These are phyloP conservation scores for Exophiala xenobiotica DNA, from an alignment of 2,329 filamentous ascomycete genomes.

Conservation along the genomic window DNA sequence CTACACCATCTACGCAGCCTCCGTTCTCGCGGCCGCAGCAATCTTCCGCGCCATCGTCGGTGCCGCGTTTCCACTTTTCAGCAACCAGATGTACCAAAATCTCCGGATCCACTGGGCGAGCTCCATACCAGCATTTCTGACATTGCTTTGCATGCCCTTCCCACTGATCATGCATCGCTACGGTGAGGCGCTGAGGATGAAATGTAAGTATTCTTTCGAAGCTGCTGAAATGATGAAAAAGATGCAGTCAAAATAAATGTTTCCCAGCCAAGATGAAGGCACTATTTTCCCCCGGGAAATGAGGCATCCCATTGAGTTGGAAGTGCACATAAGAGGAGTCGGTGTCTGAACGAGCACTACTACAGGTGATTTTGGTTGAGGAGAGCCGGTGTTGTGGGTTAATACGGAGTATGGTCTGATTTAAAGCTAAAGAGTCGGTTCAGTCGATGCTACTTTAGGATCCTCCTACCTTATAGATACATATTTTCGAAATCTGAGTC, in stretches of 20 bases:
- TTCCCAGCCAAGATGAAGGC: neutral
- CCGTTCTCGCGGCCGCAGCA: conserved; percentile 72
- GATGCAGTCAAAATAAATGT: neutral
- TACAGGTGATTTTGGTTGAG: neutral
- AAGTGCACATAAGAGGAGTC: neutral
- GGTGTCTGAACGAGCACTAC: neutral
- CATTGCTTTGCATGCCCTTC: conserved; percentile 68
- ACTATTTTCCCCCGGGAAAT: neutral
- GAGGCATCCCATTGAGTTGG: neutral
- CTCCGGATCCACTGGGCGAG: conserved; percentile 75
- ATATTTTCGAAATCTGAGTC: neutral
- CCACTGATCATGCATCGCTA: conserved; percentile 75
- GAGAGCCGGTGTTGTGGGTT: neutral
- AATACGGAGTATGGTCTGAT: neutral
- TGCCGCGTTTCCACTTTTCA: conserved; percentile 77
- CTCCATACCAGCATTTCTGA: conserved; percentile 70
- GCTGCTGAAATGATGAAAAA: neutral
- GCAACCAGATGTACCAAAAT: conserved; percentile 46
- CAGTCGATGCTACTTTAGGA: neutral
- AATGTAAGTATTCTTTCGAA: conserved; percentile 45
- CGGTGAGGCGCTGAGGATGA: conserved; percentile 61
- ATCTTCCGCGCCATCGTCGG: conserved; percentile 76
- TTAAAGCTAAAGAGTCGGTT: neutral
- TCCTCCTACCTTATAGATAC: neutral
- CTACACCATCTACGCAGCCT: conserved; percentile 74